Conservation (phyloP, 2,329 filamentous ascomycete species). For the Fusarium sp. region DNA sequence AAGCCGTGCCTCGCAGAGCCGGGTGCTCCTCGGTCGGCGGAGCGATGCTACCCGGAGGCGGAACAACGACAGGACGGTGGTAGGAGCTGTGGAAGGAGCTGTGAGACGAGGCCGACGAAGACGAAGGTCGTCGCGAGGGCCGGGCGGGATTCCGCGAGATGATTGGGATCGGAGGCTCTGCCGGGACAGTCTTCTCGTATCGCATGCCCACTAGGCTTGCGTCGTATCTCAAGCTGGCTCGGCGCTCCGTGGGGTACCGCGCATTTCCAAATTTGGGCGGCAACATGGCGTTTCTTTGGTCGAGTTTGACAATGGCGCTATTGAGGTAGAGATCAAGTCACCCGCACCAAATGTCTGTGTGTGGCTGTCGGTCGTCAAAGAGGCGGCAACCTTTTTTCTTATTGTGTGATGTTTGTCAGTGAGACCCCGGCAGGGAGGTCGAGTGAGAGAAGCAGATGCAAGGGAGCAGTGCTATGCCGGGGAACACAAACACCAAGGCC, state of each 20-base stretch:
- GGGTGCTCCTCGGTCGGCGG: slow-evolving; percentile 66
- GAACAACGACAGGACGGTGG: slow-evolving; percentile 48
- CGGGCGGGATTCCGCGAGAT: slow-evolving; percentile 58
- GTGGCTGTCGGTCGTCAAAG: slow-evolving; percentile 26
- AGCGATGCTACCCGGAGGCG: slow-evolving; percentile 49
- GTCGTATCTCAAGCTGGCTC: slow-evolving; percentile 59
- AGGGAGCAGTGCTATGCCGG: slow-evolving; percentile 33
- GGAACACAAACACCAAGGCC: slow-evolving; percentile 24
- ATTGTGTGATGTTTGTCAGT: slow-evolving; percentile 27
- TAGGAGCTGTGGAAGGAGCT: slow-evolving; percentile 33
- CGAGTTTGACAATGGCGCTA: slow-evolving; percentile 23
- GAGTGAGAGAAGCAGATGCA: slow-evolving; percentile 28
- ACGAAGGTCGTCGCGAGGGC: slow-evolving; percentile 43
- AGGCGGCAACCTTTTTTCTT: slow-evolving; percentile 17
- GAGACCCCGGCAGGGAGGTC: slow-evolving; percentile 28
- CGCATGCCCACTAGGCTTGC: slow-evolving; percentile 65
- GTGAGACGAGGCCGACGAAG: slow-evolving; percentile 39
- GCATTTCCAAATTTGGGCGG: slow-evolving; percentile 58
- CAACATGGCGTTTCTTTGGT: slow-evolving; percentile 46
- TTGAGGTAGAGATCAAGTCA: slow-evolving; percentile 9
- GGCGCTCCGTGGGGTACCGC: slow-evolving; percentile 54
- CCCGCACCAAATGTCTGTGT: slow-evolving; percentile 11
- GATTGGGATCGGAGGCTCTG: slow-evolving; percentile 68
- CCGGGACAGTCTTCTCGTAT: slow-evolving; percentile 71
- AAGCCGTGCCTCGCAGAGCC: slow-evolving; percentile 56